phyloP scores from a whole-genome alignment of 2,329 filamentous ascomycete genomes.

The Fusarium bulbicola region DNA sequence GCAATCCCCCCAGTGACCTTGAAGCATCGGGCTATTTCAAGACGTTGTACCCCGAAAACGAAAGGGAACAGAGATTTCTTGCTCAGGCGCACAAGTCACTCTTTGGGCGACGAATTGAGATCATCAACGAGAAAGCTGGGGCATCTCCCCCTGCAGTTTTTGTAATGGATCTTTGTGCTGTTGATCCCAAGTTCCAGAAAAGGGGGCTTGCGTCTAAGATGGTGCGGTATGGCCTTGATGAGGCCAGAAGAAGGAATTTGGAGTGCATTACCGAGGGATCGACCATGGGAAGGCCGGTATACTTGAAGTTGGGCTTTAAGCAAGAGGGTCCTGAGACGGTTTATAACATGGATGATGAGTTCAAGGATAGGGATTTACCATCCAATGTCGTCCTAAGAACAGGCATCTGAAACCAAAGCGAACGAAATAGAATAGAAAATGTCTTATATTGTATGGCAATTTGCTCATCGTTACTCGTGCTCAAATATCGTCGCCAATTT shows the following conservation, averaged over 20 bases:
- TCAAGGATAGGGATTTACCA: slow-evolving; percentile 48
- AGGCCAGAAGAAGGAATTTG: slow-evolving; percentile 51
- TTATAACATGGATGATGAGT: slow-evolving; percentile 56
- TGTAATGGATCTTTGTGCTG: slow-evolving; percentile 60
- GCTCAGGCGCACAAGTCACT: slow-evolving; percentile 56
- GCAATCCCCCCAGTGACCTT: slow-evolving; percentile 51
- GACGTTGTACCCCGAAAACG: slow-evolving; percentile 53
- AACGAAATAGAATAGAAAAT: neutral
- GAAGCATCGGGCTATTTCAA: slow-evolving; percentile 44
- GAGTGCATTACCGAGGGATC: slow-evolving; percentile 59
- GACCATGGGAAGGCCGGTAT: slow-evolving; percentile 57
- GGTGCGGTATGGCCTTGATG: slow-evolving; percentile 59
- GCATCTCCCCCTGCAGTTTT: slow-evolving; percentile 56
- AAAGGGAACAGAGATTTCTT: slow-evolving; percentile 56
- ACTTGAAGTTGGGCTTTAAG: slow-evolving; percentile 56
- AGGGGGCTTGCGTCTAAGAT: slow-evolving; percentile 55
- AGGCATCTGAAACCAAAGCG: slow-evolving; percentile 1
- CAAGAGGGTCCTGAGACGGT: slow-evolving; percentile 53
- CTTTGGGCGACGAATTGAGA: slow-evolving; percentile 53
- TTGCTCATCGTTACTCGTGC: neutral
- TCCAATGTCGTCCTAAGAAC: slow-evolving; percentile 60
- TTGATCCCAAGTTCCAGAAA: slow-evolving; percentile 63
- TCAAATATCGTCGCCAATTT: neutral
- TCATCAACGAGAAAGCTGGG: slow-evolving; percentile 51
- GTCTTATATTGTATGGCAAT: neutral